Percentiles rank a stretch among this genome's conserved stretches.
phyloP scores from a whole-genome alignment of 2,329 filamentous ascomycete genomes.

The Colletotrichum sublineola region DNA sequence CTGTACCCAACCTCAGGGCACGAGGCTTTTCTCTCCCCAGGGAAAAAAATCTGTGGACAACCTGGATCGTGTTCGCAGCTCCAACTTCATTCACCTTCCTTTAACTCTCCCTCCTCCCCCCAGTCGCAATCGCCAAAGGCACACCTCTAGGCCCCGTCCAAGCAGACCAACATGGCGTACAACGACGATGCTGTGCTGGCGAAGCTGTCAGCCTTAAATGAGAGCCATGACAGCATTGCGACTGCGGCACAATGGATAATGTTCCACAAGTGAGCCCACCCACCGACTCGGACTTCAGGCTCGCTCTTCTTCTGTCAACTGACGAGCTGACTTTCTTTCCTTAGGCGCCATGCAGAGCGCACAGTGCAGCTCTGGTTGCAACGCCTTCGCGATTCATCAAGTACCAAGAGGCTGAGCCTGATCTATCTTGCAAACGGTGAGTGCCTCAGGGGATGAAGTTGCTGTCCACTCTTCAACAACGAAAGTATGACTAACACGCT shows the following conservation, averaged over 20 bases:
- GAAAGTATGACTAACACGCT: slow-evolving; percentile 8
- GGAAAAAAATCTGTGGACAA: not conserved
- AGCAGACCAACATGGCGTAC: slow-evolving; percentile 78
- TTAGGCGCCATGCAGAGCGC: slow-evolving; percentile 89
- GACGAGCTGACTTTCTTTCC: slow-evolving; percentile 29
- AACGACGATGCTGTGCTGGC: slow-evolving; percentile 95
- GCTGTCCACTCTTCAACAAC: not conserved
- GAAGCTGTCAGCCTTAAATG: slow-evolving; percentile 94
- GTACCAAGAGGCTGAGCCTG: slow-evolving; percentile 87
- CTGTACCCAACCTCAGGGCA: not conserved
- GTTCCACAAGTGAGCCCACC: slow-evolving; percentile 76
- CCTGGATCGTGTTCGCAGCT: slow-evolving; percentile 8
- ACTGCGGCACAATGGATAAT: slow-evolving; percentile 99
- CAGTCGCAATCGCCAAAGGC: not conserved
- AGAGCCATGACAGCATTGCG: slow-evolving; percentile 97
- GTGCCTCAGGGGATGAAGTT: slow-evolving; percentile 44
- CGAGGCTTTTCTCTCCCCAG: not conserved
- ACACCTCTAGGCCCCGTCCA: not conserved
- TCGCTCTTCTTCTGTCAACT: slow-evolving; percentile 20
- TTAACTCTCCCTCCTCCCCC: not conserved
- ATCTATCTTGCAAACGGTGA: slow-evolving; percentile 96
- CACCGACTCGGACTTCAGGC: not conserved
- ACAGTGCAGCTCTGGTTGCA: slow-evolving; percentile 94
- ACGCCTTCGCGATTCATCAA: slow-evolving; percentile 86
- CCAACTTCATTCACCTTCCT: not conserved